Evolutionary conservation across 2,329 filamentous ascomycete genomes (phyloP), one percentile per base, ranked within the genome.

Genomic region (Talaromyces sp.): DNA sequence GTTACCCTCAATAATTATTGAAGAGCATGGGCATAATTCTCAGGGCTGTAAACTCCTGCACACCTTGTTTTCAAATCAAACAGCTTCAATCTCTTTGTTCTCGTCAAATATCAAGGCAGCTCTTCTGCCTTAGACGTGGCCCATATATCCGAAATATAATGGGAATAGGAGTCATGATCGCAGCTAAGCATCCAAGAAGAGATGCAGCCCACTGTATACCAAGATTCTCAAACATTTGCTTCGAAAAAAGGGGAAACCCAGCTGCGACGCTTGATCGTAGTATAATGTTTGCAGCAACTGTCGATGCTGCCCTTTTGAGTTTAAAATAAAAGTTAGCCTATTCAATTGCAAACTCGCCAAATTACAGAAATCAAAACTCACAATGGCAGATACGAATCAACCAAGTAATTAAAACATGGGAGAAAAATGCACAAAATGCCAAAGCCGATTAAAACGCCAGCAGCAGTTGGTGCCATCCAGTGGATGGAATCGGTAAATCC

Each of bases 191-290:
- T 0, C 75, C 75, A n/a, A 78, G 65, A 9, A 77, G 63, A 1
- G 75, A 76, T 30, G 70, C 69, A 5, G 74, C 73, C 75, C 75
- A 76, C 52, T 75, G 73, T 9, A 77, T 68, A 7, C 72, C 72
- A 16, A 76, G 54, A 18, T 73, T 74, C n/a, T 67, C 31, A 56
- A 76, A 76, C 72, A 77, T 72, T 59, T 76, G 74, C 31, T 65
- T 67, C 0, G 73, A 67, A 57, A 77, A 76, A 8, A 76, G 67
- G 1, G 75, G 75, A 51, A 76, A 76, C 7, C 69, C 68, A 3
- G 72, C 72, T 18, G 70, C 74, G 1, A 76, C 66, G 5, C 70
- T 64, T 0, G 75, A 76, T 27, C 75, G 73, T 14, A 76, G 67
- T 30, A 76, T 74, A 1, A 73, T 76, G 57, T 75, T 76, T 10